Evolutionary conservation across 768 basidiomycete genomes (phyloP).

Genomic region (Obba rivulosa): DNA sequence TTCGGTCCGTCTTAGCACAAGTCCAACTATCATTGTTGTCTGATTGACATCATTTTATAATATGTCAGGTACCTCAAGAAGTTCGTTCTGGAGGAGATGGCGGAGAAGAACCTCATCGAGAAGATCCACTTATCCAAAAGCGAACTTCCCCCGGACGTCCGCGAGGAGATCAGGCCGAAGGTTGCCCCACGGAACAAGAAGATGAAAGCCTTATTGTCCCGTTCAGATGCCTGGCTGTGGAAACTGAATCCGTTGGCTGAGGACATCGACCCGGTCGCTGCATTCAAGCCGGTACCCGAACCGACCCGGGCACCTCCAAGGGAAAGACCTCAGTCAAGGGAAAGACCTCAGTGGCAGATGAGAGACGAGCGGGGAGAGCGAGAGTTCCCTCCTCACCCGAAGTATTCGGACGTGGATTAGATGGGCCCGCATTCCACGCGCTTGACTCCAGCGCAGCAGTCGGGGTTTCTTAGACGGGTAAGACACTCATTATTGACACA

Average conservation of each 20-base stretch:
- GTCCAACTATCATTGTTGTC: neutral
- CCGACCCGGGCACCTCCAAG: too few relatives aligned
- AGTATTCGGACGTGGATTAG: neutral
- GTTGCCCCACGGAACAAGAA: neutral
- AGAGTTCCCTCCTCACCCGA: neutral
- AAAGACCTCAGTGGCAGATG: neutral
- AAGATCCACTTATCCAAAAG: slow-evolving; percentile 12
- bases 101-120: slow-evolving; percentile 9
- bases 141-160: neutral
- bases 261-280: neutral
- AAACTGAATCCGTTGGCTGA: neutral
- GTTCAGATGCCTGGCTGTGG: slow-evolving; percentile 5
- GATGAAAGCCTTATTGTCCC: neutral
- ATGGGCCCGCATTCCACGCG: neutral
- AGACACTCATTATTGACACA: too few relatives aligned
- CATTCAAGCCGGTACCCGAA: neutral
- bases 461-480: too few relatives aligned
- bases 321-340: too few relatives aligned
- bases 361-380: neutral
- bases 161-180: neutral
- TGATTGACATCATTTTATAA: neutral
- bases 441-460: too few relatives aligned
- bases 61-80: slow-evolving; percentile 21
- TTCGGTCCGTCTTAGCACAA: slow-evolving; percentile 6
- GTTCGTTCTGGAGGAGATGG: slow-evolving; percentile 17